Base-by-base conservation (phyloP, 2,329 filamentous ascomycete genomes). In the Chrysoporthe puriensis region DNA sequence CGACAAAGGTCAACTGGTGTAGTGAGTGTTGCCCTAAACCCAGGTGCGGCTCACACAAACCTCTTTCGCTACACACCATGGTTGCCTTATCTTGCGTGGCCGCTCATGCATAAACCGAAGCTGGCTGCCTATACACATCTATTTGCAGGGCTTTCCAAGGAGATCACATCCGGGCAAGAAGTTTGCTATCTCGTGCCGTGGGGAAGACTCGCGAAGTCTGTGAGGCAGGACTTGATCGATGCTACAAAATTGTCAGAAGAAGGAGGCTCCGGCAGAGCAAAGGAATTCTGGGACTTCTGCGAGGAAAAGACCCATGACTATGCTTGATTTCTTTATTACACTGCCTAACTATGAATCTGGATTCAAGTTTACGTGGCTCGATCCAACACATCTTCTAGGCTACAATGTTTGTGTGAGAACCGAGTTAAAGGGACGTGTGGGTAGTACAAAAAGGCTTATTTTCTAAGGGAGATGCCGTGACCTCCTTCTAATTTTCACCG, bases 41-140 rank as follows among this genome's bases (percentile, higher is more conserved):
- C 71, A 1, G 71, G 72, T 0, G 67, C 68, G n/a, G 66, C 69
- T 1, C 60, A 40, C 2, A 72, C 72, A 8, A 69, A 71, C 11
- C 72, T 73, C 40, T 74, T 73, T 64, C 70, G 70, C 2, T 68
- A 74, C 16, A 72, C 70, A 1, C 70, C 68, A 0, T 70, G 57
- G 40, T 40, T 74, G 26, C 59, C 50, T 1, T 70, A 69, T 34
- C 48, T 73, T 18, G 70, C 70, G 3, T 68, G 62, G 52, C 70
- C 69, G 3, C 42, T 74, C 4, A 56, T 74, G 21, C 44, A 73
- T 56, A 63, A 64, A 18, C 62, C 73, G 1, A 59, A 62, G 13
- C 32, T 66, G 46, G 71, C 68, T 0, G 71, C 72, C 1, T 67
- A 67, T 21, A 71, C 71, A 13, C 58, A 67, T 32, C 65, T 72